phyloP scores from a whole-genome alignment of 441 rosid genomes.

The Syzygium syzygioides region DNA sequence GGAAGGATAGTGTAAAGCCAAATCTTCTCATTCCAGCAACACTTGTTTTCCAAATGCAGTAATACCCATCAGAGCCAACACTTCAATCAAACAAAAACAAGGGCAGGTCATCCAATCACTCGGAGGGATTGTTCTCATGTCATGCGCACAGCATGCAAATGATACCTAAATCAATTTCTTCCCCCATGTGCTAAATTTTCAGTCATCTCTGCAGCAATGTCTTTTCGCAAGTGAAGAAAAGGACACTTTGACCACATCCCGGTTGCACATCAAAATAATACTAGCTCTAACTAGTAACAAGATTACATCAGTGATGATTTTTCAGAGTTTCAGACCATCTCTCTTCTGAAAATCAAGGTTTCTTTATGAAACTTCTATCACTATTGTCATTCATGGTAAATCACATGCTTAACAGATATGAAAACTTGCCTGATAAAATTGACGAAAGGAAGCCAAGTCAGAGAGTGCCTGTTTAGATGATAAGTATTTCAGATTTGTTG shows the following conservation, averaged over 20 bases:
- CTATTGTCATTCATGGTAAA: not conserved
- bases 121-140: not conserved
- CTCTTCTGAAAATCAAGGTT: not conserved
- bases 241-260: not conserved
- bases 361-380: not conserved
- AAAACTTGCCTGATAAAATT: conserved; percentile 64
- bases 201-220: not conserved
- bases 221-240: not conserved
- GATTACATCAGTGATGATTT: not conserved
- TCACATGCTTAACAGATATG: not conserved
- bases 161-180: not conserved
- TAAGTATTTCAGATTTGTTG: conserved; percentile 72
- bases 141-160: not conserved
- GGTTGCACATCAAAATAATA: not conserved
- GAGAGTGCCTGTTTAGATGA: conserved; percentile 88
- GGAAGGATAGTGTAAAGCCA: not conserved
- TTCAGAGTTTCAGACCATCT: not conserved
- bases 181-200: not conserved
- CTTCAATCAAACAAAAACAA: not conserved
- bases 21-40: not conserved
- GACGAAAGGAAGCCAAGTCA: conserved; percentile 86
- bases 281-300: not conserved
- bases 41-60: not conserved
- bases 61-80: not conserved
- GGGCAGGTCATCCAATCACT: not conserved